These are phyloP conservation scores for Herpotrichia juniperi DNA, from an alignment of 2,329 filamentous ascomycete genomes.

Conservation along the genomic window DNA sequence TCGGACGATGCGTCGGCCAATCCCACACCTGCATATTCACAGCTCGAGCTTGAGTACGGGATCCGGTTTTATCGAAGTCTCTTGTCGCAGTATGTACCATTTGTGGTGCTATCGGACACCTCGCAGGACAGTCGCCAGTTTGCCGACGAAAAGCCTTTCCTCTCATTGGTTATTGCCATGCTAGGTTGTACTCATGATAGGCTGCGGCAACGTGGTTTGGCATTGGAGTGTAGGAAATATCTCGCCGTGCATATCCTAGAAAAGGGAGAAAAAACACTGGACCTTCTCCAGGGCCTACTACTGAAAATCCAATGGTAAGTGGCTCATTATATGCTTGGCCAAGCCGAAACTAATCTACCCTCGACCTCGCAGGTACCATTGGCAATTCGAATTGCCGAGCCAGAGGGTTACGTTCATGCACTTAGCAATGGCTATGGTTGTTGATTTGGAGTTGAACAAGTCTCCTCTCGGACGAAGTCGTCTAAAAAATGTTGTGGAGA, in stretches of 20 bases:
- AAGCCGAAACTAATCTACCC: background rate
- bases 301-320: constrained; percentile 16
- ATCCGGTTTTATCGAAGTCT: constrained; percentile 11
- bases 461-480: constrained; percentile 14
- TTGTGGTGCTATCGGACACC: constrained; percentile 8
- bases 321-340: background rate
- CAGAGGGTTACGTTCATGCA: constrained; percentile 16
- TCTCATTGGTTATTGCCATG: constrained; percentile 17
- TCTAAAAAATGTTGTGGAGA: constrained; percentile 9
- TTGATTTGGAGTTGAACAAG: constrained; percentile 16
- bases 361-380: constrained; percentile 12
- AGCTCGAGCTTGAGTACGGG: constrained; percentile 8
- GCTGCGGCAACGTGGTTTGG: constrained; percentile 13
- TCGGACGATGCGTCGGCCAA: background rate
- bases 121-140: constrained; percentile 1
- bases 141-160: constrained; percentile 11
- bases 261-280: constrained; percentile 13
- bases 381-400: constrained; percentile 11
- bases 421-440: constrained; percentile 16
- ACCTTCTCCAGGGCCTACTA: constrained; percentile 17
- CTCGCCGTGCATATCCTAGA: constrained; percentile 8
- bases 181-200: constrained; percentile 18
- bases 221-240: constrained; percentile 6
- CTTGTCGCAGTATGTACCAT: constrained; percentile 16
- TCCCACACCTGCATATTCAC: background rate